Evolutionary conservation across 345 rosid species (phyloP).

Genomic region (Garcia nutans): DNA sequence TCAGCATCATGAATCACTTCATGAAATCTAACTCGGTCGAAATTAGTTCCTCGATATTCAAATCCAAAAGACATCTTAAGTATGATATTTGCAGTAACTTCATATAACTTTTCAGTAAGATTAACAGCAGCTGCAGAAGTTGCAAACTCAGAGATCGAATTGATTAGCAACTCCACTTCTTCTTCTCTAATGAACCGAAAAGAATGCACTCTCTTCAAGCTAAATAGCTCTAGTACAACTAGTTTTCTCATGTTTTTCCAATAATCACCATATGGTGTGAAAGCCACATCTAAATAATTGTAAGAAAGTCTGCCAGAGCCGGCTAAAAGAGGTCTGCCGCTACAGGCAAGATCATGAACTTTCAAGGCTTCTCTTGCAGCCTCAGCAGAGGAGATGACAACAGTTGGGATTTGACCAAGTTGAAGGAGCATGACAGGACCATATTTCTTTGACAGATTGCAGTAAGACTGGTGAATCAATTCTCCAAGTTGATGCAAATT

Average conservation of each 20-base stretch:
- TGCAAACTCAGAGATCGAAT: conserved; percentile 5
- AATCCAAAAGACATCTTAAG: conserved; percentile 15
- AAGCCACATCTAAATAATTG: conserved; percentile 10
- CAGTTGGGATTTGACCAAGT: conserved; percentile 1
- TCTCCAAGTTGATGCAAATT: conserved; percentile 20
- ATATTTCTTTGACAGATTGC: conserved; percentile 15
- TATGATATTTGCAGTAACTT: background rate
- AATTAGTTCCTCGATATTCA: background rate
- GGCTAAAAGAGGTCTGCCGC: conserved; percentile 12
- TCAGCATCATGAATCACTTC: conserved; percentile 29
- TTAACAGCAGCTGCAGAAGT: conserved; percentile 5
- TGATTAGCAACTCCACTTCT: conserved; percentile 9
- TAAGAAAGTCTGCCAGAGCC: conserved; percentile 2
- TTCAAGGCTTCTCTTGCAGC: conserved; percentile 24
- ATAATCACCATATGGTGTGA: conserved; percentile 8
- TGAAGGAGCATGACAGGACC: conserved; percentile 25
- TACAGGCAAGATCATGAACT: conserved; percentile 4
- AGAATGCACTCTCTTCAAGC: conserved; percentile 18
- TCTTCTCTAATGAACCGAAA: conserved; percentile 14
- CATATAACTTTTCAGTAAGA: background rate
- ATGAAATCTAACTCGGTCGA: conserved; percentile 26
- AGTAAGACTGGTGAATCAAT: conserved; percentile 1
- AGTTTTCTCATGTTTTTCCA: conserved; percentile 11
- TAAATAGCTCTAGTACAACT: background rate
- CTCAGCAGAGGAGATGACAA: conserved; percentile 26